Conservation (phyloP, 148 eudicot species). For the Heliosperma pusillum region DNA sequence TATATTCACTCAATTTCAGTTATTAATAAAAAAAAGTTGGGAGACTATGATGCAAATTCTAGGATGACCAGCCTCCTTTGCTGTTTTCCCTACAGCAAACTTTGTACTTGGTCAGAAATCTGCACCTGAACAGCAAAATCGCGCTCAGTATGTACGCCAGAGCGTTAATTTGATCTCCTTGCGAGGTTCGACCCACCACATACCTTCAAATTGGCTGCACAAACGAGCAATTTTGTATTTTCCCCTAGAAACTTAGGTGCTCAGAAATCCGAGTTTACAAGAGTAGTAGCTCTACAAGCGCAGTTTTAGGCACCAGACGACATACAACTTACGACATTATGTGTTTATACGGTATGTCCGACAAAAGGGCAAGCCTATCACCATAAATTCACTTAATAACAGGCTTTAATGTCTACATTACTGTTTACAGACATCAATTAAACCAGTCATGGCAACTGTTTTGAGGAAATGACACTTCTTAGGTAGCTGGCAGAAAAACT, state of each 20-base stretch:
- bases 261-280: not conserved
- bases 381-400: not conserved
- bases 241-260: not conserved
- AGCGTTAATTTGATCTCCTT: no score
- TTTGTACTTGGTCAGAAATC: no score
- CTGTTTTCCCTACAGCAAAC: no score
- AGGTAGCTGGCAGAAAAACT: not conserved
- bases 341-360: not conserved
- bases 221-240: not conserved
- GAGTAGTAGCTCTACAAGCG: not conserved
- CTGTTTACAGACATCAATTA: constrained; percentile 17
- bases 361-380: constrained; percentile 4
- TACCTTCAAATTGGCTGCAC: no score
- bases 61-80: no score
- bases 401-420: not conserved
- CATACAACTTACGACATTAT: not conserved
- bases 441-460: not conserved
- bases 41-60: no score
- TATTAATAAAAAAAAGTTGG: no score
- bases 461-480: no score
- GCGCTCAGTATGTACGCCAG: no score
- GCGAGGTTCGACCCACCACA: no score
- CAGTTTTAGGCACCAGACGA: not conserved
- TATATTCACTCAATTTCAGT: no score
- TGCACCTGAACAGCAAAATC: no score